Evolutionary conservation across 2,329 filamentous ascomycete species (phyloP), one percentile per base, ranked within the genome.

Genomic region (Orbilia javanica): DNA sequence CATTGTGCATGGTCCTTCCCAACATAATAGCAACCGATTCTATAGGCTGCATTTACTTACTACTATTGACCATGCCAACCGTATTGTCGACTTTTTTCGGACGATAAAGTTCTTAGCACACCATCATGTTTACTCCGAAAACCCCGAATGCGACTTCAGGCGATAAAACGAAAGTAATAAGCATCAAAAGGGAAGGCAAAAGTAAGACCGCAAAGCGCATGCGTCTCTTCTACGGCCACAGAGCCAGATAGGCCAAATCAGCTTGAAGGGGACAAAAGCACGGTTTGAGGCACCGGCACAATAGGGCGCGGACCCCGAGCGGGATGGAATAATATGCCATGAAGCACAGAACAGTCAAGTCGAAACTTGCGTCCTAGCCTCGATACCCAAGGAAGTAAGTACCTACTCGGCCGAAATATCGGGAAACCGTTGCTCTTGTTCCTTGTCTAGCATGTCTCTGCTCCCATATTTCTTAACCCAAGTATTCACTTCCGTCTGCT

Each of bases 341-440:
- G 63, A 68, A 67, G 44, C 53, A 52, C 70, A 74, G 50, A 31
- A 46, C 52, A 25, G n/a, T 55, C n/a, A 39, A n/a, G 50, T 25
- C 18, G 50, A 29, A 57, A 44, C 53, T 52, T 42, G 71, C 65
- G 39, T 60, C 22, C 65, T 77, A 29, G 70, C 62, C 52, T 77
- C 66, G 39, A 60, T 48, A 66, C 64, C 65, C 3, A 15, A 13
- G 8, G 3, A 31, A 3, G 4, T 31, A 39, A 10, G 34, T 36
- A 70, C 18, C 60, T 66, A 66, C 50, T 77, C 73, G 50, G 65
- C 34, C 20, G 73, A 77, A 22, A 77, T 50, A n/a, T 77, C 65
- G n/a, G 66, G 60, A n/a, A 76, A 34, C 44, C 70, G 65, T 18
- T 70, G 66, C 13, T 66, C 29, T 25, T 66, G 57, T 63, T 66